Evolutionary conservation across 805 yeast species (phyloP).

Genomic region (Aciculoconidium aculeatum): DNA sequence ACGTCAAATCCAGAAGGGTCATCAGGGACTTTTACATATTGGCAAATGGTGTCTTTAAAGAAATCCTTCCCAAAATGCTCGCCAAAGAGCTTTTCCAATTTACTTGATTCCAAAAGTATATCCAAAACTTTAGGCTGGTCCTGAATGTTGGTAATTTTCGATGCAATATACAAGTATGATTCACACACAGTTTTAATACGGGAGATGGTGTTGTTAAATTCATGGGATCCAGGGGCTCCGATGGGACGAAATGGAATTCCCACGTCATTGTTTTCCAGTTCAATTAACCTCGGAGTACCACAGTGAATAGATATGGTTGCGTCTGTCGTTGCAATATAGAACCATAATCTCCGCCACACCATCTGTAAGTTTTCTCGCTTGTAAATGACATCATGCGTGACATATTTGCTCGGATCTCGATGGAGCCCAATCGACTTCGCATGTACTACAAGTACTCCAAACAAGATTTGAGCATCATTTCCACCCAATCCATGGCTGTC

Average conservation of each 20-base stretch:
- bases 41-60: constrained; percentile 32
- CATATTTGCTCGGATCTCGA: constrained; percentile 32
- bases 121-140: constrained; percentile 30
- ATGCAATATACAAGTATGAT: constrained; percentile 24
- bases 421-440: constrained; percentile 37
- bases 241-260: constrained; percentile 17
- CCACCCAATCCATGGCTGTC: constrained; percentile 39
- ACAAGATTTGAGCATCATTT: constrained; percentile 32
- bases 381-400: constrained; percentile 24
- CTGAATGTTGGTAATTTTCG: constrained; percentile 21
- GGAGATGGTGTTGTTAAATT: constrained; percentile 9
- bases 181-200: constrained; percentile 15
- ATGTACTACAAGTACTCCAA: constrained; percentile 32
- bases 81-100: constrained; percentile 29
- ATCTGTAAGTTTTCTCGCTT: constrained; percentile 20
- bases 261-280: constrained; percentile 28
- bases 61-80: constrained; percentile 37
- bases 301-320: constrained; percentile 27
- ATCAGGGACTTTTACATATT: constrained; percentile 18
- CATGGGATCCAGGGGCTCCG: constrained; percentile 13
- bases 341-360: constrained; percentile 36
- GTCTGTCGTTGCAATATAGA: constrained; percentile 23
- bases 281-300: constrained; percentile 24
- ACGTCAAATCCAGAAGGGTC: constrained; percentile 11
- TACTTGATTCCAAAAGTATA: constrained; percentile 28